Evolutionary conservation across 2,329 filamentous ascomycete genomes (phyloP).

Genomic region (Grosmannia serpens): DNA sequence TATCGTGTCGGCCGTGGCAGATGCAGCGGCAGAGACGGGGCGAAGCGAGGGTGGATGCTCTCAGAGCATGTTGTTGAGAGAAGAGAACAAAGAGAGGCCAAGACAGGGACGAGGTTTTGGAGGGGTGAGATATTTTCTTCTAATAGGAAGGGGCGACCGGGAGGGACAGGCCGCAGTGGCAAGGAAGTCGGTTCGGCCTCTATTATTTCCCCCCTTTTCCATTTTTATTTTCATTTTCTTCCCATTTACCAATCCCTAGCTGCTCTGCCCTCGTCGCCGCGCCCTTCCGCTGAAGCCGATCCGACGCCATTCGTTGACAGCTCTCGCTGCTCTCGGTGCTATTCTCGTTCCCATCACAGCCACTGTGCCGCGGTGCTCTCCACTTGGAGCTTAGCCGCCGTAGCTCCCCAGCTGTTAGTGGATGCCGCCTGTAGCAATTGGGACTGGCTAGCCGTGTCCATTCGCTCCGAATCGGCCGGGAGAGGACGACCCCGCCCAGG

Average conservation of each 20-base stretch:
- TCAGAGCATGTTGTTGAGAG: neutral
- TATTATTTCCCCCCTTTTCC: neutral
- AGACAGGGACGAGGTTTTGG: neutral
- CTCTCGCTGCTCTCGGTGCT: neutral
- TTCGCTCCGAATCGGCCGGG: neutral
- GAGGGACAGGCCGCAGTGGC: neutral
- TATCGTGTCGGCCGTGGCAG: too few relatives aligned
- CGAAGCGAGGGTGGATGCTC: neutral
- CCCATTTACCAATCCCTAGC: neutral
- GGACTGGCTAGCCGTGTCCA: neutral
- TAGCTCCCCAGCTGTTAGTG: neutral
- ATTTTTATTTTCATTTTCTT: neutral
- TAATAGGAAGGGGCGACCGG: neutral
- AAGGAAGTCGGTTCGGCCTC: neutral
- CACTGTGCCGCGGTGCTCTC: neutral
- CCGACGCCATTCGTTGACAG: neutral
- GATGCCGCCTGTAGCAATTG: neutral
- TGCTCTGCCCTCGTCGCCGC: neutral
- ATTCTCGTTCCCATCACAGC: neutral
- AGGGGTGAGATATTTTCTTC: neutral
- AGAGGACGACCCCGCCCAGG: neutral
- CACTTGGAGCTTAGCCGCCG: neutral
- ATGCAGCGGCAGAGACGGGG: neutral
- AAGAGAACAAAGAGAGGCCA: neutral
- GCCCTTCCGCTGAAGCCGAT: neutral